Evolutionary conservation across 1,139 yeast species (phyloP).

Genomic region (Meyerozyma guilliermondii): DNA sequence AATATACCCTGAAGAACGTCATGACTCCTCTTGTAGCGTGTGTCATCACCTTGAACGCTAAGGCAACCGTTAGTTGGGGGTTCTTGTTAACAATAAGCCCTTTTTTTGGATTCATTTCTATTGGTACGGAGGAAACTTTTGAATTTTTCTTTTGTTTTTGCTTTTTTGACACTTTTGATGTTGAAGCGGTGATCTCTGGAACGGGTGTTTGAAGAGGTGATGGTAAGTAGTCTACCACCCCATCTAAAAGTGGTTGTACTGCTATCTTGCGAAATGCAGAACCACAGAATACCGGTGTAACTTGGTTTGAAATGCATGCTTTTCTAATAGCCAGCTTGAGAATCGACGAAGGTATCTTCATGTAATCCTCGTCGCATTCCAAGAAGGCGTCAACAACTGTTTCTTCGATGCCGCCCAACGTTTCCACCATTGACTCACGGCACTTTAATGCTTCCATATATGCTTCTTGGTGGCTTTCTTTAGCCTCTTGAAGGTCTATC

Average conservation of each 20-base stretch:
- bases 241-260: slow-evolving; percentile 89
- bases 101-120: slow-evolving; percentile 29
- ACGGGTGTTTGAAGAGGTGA: slow-evolving; percentile 63
- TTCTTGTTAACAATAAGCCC: slow-evolving; percentile 55
- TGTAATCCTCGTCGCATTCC: slow-evolving; percentile 65
- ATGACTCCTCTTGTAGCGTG: slow-evolving; percentile 80
- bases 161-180: slow-evolving; percentile 7
- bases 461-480: slow-evolving; percentile 25
- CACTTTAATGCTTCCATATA: slow-evolving; percentile 49
- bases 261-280: slow-evolving; percentile 91
- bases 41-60: slow-evolving; percentile 87
- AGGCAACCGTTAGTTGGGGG: slow-evolving; percentile 61
- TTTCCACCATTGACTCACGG: slow-evolving; percentile 76
- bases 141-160: slow-evolving; percentile 5
- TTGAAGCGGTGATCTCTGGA: slow-evolving; percentile 47
- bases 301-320: slow-evolving; percentile 52
- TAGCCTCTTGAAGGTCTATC: slow-evolving; percentile 28
- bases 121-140: slow-evolving; percentile 23
- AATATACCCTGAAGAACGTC: slow-evolving; percentile 84
- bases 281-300: slow-evolving; percentile 87
- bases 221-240: slow-evolving; percentile 72
- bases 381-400: slow-evolving; percentile 69
- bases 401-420: slow-evolving; percentile 80
- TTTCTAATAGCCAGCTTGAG: slow-evolving; percentile 56
- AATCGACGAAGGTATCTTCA: slow-evolving; percentile 49